Evolutionary conservation across 768 basidiomycete species (phyloP).

Genomic region (Boletus sensibilis): DNA sequence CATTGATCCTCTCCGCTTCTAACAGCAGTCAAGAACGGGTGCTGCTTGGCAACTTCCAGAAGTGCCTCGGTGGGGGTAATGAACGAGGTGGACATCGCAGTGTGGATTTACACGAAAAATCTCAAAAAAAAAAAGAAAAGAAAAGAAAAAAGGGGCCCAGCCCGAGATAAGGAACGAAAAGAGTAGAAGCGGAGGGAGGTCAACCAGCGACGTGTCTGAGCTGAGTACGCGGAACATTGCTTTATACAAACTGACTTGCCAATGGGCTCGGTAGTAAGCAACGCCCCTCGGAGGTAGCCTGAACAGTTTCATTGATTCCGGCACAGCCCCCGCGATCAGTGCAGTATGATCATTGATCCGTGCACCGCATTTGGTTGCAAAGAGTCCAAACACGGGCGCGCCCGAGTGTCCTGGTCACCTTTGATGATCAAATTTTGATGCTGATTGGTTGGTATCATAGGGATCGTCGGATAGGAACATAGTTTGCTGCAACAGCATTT

Average conservation of each 20-base stretch:
- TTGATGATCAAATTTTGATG: slow-evolving; percentile 1
- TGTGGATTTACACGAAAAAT: slow-evolving; percentile 1
- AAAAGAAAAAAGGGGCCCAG: slow-evolving; percentile 17
- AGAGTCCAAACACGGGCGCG: too few relatives aligned
- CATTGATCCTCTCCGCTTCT: slow-evolving; percentile 19
- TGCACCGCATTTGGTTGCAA: neutral
- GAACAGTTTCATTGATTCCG: neutral
- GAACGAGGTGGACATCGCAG: slow-evolving; percentile 12
- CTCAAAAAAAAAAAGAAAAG: neutral
- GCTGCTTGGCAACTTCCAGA: slow-evolving; percentile 32
- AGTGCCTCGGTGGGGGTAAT: slow-evolving; percentile 32
- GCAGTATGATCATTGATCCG: neutral
- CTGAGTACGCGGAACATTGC: neutral
- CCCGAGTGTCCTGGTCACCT: too few relatives aligned
- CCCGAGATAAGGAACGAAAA: slow-evolving; percentile 14
- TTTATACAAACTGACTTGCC: slow-evolving; percentile 15
- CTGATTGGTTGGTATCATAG: neutral
- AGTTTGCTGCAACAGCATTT: too few relatives aligned
- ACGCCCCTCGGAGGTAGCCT: neutral
- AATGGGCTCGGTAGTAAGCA: too few relatives aligned
- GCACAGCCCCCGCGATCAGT: neutral
- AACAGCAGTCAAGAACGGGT: slow-evolving; percentile 21
- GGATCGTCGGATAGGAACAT: too few relatives aligned
- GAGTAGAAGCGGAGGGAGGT: slow-evolving; percentile 6
- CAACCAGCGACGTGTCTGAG: slow-evolving; percentile 8